Conservation (phyloP, 139 green algal genomes). For the Tetradesmus lagerheimii region DNA sequence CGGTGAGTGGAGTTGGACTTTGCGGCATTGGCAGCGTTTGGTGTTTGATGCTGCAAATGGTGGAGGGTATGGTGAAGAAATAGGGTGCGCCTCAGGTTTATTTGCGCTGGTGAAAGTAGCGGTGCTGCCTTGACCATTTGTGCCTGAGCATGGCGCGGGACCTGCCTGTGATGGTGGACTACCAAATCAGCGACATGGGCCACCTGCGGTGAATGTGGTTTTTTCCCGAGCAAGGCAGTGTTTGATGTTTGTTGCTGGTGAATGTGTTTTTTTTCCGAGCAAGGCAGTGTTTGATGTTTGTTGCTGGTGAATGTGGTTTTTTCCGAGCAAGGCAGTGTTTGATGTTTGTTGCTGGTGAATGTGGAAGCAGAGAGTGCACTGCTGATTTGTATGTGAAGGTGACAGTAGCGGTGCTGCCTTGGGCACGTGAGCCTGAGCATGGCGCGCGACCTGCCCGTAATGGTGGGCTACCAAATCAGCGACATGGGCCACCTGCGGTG, state of each 20-base stretch:
- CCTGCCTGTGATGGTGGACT: not conserved
- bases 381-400: no score
- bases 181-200: not conserved
- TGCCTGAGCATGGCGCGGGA: constrained; percentile 84
- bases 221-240: no score
- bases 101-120: no score
- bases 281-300: not conserved
- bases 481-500: constrained; percentile 88
- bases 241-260: no score
- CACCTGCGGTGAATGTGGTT: constrained; percentile 28
- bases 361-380: no score
- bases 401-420: no score
- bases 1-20: constrained; percentile 59
- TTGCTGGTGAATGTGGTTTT: no score
- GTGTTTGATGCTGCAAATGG: no score
- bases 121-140: constrained; percentile 53
- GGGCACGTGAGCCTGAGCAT: constrained; percentile 84
- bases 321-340: not conserved
- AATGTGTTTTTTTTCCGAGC: no score
- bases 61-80: no score
- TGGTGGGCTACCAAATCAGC: constrained; percentile 94
- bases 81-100: no score
- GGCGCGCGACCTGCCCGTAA: constrained; percentile 92
- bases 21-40: not conserved
- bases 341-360: no score